Percentiles rank a stretch among this genome's conserved stretches.
These are phyloP conservation scores for Leccinum variicolor DNA, from an alignment of 768 basidiomycete genomes.

Conservation along the genomic window DNA sequence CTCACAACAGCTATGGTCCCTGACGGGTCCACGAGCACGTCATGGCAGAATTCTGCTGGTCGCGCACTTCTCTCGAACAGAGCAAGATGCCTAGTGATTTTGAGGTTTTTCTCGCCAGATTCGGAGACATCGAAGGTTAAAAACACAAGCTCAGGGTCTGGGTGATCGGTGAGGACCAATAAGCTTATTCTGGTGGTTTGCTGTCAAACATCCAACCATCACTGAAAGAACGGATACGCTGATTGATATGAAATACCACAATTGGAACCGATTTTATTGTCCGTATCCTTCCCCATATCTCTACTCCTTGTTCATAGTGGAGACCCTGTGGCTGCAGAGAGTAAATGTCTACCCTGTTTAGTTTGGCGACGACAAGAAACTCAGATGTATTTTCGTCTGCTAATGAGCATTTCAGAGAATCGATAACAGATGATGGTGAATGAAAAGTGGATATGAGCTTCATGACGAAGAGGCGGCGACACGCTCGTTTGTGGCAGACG, in stretches of 20 bases:
- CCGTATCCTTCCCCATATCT: slow-evolving; percentile 69
- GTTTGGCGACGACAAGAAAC: slow-evolving; percentile 67
- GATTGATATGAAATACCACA: slow-evolving; percentile 37
- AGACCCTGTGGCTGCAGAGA: slow-evolving; percentile 61
- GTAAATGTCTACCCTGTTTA: slow-evolving; percentile 65
- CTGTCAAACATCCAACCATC: slow-evolving; percentile 9
- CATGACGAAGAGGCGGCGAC: slow-evolving; percentile 28
- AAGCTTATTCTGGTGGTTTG: slow-evolving; percentile 42
- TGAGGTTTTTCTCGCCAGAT: slow-evolving; percentile 33
- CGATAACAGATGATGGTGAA: slow-evolving; percentile 65
- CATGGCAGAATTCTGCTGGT: slow-evolving; percentile 67
- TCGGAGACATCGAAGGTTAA: slow-evolving; percentile 46
- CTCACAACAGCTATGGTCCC: slow-evolving; percentile 60
- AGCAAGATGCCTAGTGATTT: slow-evolving; percentile 42
- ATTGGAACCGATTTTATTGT: slow-evolving; percentile 53
- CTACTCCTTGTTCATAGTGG: slow-evolving; percentile 52
- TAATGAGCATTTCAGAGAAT: slow-evolving; percentile 68
- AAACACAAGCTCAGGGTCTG: slow-evolving; percentile 69
- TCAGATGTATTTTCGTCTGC: slow-evolving; percentile 46
- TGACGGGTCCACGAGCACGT: slow-evolving; percentile 62
- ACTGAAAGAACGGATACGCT: slow-evolving; percentile 1
- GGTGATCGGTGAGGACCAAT: slow-evolving; percentile 70
- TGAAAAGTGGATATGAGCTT: slow-evolving; percentile 74
- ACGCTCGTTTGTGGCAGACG: too few species aligned
- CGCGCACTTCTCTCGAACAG: slow-evolving; percentile 58